Evolutionary conservation across 768 basidiomycete species (phyloP).

Genomic region (Trametes gibbosa): DNA sequence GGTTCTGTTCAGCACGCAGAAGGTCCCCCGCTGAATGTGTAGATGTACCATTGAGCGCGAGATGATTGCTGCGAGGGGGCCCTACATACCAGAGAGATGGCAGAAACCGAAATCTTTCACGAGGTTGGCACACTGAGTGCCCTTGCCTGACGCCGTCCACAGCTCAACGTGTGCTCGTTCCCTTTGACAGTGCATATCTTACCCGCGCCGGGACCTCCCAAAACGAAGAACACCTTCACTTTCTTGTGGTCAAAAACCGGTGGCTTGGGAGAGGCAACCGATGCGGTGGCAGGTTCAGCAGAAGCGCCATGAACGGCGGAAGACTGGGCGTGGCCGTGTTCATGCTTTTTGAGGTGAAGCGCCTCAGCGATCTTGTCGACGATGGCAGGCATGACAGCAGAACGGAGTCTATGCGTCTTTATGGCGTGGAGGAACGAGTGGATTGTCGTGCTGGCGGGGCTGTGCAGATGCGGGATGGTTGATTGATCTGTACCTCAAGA

Average conservation of each 20-base stretch:
- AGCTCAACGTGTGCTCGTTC: neutral
- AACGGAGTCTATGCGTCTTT: slow-evolving; percentile 22
- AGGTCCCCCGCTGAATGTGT: slow-evolving; percentile 83
- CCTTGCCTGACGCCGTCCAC: slow-evolving; percentile 64
- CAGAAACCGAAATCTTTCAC: slow-evolving; percentile 85
- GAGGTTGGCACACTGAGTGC: slow-evolving; percentile 87
- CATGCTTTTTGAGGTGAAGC: slow-evolving; percentile 31
- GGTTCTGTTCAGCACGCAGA: slow-evolving; percentile 88
- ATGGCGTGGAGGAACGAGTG: slow-evolving; percentile 61
- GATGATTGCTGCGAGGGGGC: too few relatives aligned
- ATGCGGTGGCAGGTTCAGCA: neutral
- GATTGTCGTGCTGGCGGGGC: slow-evolving; percentile 61
- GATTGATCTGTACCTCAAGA: slow-evolving; percentile 55
- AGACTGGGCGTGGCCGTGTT: neutral
- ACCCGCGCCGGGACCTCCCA: slow-evolving; percentile 97
- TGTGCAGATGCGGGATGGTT: slow-evolving; percentile 59
- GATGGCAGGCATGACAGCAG: slow-evolving; percentile 38
- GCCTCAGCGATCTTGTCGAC: slow-evolving; percentile 41
- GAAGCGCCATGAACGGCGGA: neutral
- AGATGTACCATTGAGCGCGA: neutral
- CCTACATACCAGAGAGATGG: slow-evolving; percentile 80
- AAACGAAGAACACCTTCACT: slow-evolving; percentile 89
- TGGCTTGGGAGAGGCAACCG: slow-evolving; percentile 10
- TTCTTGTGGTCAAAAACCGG: slow-evolving; percentile 66
- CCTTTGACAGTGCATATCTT: slow-evolving; percentile 7